Evolutionary conservation across 2,329 filamentous ascomycete species (phyloP).

Genomic region (Talaromyces sp.): DNA sequence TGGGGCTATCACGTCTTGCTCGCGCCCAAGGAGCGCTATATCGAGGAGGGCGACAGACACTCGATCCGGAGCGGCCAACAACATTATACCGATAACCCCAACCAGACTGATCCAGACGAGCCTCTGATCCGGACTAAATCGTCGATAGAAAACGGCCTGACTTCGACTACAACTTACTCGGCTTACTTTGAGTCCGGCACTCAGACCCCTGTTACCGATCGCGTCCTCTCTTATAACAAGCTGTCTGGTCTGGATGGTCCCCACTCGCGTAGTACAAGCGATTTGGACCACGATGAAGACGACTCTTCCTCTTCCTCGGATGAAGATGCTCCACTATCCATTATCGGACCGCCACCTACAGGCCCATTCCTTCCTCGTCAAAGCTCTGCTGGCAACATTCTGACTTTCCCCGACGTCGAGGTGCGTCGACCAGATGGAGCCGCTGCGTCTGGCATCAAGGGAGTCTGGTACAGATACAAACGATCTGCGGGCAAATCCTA

Average conservation of each 20-base stretch:
- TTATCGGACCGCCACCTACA: conserved; percentile 28
- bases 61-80: conserved; percentile 37
- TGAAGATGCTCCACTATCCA: conserved; percentile 17
- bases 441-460: conserved; percentile 23
- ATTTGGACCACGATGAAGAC: neutral
- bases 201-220: conserved; percentile 35
- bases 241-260: conserved; percentile 16
- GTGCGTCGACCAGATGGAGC: conserved; percentile 22
- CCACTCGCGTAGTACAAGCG: neutral
- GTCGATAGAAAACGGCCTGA: conserved; percentile 20
- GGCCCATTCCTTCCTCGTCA: conserved; percentile 34
- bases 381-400: conserved; percentile 51
- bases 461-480: conserved; percentile 24
- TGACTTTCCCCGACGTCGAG: conserved; percentile 51
- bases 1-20: conserved; percentile 96
- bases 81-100: conserved; percentile 37
- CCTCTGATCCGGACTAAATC: conserved; percentile 29
- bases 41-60: conserved; percentile 38
- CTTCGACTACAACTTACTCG: conserved; percentile 5
- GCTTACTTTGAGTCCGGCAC: conserved; percentile 28
- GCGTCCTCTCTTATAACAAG: conserved; percentile 33
- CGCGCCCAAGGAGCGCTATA: conserved; percentile 66
- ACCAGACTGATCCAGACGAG: conserved; percentile 33
- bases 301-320: conserved; percentile 16
- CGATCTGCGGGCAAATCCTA: conserved; percentile 18